Percentiles rank a stretch among this genome's conserved stretches.
Conservation (phyloP, 345 rosid genomes). For the Luvunga scandens region DNA sequence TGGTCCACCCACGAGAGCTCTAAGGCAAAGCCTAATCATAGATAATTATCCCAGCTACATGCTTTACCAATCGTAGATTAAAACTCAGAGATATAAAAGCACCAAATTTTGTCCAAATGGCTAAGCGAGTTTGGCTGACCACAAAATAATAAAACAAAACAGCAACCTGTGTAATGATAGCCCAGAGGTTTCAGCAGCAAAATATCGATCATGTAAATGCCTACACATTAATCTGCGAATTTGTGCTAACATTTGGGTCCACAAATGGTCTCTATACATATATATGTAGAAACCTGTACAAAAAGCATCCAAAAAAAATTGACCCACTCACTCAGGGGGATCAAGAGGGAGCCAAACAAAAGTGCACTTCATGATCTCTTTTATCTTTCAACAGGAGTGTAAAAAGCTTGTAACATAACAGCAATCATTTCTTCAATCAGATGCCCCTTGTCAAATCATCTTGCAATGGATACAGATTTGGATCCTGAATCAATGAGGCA, state of each 20-base stretch:
- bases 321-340: background rate
- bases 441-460: background rate
- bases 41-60: background rate
- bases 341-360: background rate
- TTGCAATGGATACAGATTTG: background rate
- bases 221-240: background rate
- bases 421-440: background rate
- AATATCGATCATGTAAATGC: background rate
- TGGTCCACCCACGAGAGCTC: background rate
- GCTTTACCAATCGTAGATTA: background rate
- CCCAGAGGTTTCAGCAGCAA: background rate
- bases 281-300: background rate
- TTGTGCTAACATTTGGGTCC: background rate
- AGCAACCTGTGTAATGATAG: too few species aligned
- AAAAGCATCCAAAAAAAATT: background rate
- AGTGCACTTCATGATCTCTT: background rate
- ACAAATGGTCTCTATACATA: background rate
- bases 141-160: background rate
- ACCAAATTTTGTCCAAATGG: background rate
- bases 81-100: background rate
- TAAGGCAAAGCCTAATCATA: background rate
- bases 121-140: background rate
- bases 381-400: background rate
- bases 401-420: too few species aligned
- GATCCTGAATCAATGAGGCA: conserved; percentile 12